Conservation (phyloP, 768 basidiomycete genomes). For the Lyophyllum shimeji region DNA sequence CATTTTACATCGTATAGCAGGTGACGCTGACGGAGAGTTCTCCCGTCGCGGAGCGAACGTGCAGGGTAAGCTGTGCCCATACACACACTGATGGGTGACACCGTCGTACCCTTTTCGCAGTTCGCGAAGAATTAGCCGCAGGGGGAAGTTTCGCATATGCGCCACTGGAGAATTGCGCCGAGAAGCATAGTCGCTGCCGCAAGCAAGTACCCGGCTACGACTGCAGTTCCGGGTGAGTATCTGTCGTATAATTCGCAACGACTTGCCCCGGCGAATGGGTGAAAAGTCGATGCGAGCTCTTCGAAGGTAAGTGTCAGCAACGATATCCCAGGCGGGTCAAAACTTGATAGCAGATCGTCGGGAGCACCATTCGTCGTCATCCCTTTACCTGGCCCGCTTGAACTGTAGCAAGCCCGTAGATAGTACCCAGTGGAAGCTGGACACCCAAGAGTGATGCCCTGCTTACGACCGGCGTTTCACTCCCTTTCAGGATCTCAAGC, state of each 20-base stretch:
- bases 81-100: slow-evolving; percentile 24
- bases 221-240: background rate
- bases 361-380: slow-evolving; percentile 29
- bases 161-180: slow-evolving; percentile 24
- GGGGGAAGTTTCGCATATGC: slow-evolving; percentile 22
- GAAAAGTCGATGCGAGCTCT: slow-evolving; percentile 28
- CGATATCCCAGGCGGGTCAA: slow-evolving; percentile 27
- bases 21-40: slow-evolving; percentile 20
- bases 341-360: slow-evolving; percentile 31
- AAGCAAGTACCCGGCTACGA: slow-evolving; percentile 21
- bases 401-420: slow-evolving; percentile 25
- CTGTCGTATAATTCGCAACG: slow-evolving; percentile 18
- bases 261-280: slow-evolving; percentile 23
- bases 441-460: background rate
- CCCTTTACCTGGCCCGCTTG: slow-evolving; percentile 26
- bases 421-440: slow-evolving; percentile 6
- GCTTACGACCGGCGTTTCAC: background rate
- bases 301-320: slow-evolving; percentile 30
- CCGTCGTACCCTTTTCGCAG: slow-evolving; percentile 20
- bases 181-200: slow-evolving; percentile 18
- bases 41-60: slow-evolving; percentile 20
- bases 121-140: slow-evolving; percentile 22
- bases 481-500: background rate
- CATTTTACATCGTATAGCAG: slow-evolving; percentile 11
- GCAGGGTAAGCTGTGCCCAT: slow-evolving; percentile 23